Evolutionary conservation across 345 rosid genomes (phyloP).

Genomic region (Raphanus sativus): DNA sequence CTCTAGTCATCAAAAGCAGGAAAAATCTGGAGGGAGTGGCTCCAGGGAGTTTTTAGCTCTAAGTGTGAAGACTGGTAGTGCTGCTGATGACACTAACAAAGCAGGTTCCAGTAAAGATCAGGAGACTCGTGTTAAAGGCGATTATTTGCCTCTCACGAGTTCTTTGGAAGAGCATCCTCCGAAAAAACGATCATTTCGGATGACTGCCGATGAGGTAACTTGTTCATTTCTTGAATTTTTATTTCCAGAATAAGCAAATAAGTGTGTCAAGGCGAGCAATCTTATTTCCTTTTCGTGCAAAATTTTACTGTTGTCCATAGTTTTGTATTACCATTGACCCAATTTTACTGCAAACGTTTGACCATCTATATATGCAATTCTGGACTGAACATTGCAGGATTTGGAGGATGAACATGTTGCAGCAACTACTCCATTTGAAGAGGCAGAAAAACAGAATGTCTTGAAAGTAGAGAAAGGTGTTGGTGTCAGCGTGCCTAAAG

Average conservation of each 20-base stretch:
- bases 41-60: conserved; percentile 34
- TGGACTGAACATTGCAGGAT: conserved; percentile 50
- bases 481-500: conserved; percentile 40
- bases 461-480: conserved; percentile 34
- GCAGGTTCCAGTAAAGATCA: conserved; percentile 34
- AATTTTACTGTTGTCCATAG: neutral
- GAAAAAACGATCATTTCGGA: conserved; percentile 61
- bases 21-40: conserved; percentile 43
- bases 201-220: conserved; percentile 81
- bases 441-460: conserved; percentile 43
- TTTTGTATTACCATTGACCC: neutral
- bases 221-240: neutral
- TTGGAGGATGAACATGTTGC: conserved; percentile 63
- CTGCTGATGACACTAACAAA: conserved; percentile 37
- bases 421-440: conserved; percentile 36
- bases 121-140: conserved; percentile 31
- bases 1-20: conserved; percentile 41
- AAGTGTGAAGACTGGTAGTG: conserved; percentile 36
- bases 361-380: conserved; percentile 8
- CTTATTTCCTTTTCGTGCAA: neutral
- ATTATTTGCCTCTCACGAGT: conserved; percentile 39
- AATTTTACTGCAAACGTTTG: neutral
- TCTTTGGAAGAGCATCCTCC: conserved; percentile 36
- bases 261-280: neutral
- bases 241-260: conserved; percentile 8